Percentiles rank a stretch among this genome's conserved stretches.
phyloP scores from a whole-genome alignment of 495 filamentous ascomycete genomes.

The Chaetomium cochliodes region DNA sequence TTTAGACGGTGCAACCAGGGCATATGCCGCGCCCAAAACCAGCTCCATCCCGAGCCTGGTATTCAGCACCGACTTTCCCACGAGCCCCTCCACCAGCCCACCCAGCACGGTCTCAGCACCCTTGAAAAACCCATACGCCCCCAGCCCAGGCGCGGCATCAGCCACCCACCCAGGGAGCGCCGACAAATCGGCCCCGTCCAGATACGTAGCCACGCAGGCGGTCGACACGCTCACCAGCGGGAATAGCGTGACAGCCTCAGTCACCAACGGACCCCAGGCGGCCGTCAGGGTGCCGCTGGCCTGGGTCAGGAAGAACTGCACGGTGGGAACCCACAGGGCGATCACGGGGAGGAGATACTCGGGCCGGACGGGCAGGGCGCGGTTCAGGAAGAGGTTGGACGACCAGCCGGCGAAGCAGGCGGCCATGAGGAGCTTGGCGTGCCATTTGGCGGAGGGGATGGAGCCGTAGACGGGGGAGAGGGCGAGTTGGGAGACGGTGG shows the following conservation, averaged over 20 bases:
- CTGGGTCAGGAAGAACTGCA: slow-evolving; percentile 66
- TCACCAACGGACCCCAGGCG: slow-evolving; percentile 68
- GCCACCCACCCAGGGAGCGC: slow-evolving; percentile 52
- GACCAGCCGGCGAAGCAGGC: slow-evolving; percentile 65
- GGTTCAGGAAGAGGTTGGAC: slow-evolving; percentile 50
- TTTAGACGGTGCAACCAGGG: slow-evolving; percentile 64
- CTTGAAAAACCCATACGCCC: slow-evolving; percentile 64
- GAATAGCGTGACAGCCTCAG: slow-evolving; percentile 67
- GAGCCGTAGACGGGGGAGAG: slow-evolving; percentile 85
- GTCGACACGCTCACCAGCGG: slow-evolving; percentile 69
- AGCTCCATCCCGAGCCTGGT: slow-evolving; percentile 71
- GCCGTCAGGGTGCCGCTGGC: slow-evolving; percentile 65
- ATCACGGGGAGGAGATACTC: slow-evolving; percentile 79
- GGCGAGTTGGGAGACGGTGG: slow-evolving; percentile 69
- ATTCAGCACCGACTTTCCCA: slow-evolving; percentile 62
- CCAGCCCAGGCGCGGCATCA: slow-evolving; percentile 59
- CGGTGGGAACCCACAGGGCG: slow-evolving; percentile 68
- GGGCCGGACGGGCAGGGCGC: slow-evolving; percentile 43
- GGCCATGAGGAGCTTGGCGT: slow-evolving; percentile 61
- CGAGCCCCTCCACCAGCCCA: slow-evolving; percentile 50
- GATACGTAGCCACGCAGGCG: slow-evolving; percentile 59
- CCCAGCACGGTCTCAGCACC: slow-evolving; percentile 53
- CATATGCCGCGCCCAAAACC: slow-evolving; percentile 60
- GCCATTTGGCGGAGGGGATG: slow-evolving; percentile 69
- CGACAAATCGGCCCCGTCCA: slow-evolving; percentile 61